Base-by-base conservation (phyloP, 106 monocot genomes). In the Phalaenopsis equestris region DNA sequence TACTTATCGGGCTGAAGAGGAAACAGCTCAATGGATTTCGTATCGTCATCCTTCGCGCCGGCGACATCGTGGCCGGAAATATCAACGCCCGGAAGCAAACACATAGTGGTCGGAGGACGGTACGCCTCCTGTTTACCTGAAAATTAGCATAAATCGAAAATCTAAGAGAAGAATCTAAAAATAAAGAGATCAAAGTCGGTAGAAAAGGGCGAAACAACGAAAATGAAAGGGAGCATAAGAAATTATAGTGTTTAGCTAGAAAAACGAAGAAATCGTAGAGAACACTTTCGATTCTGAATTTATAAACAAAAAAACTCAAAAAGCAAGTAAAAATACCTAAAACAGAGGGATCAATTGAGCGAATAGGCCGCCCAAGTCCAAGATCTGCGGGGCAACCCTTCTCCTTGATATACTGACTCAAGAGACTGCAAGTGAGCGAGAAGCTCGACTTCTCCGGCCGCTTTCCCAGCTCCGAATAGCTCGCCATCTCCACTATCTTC, bases 371-470 rank as follows among this genome's bases (percentile, higher is more conserved):
- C 6, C 74, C 92, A 43, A 95, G 82, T 24, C 87, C 86, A 41
- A 94, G 82, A 78, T 94, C 93, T 23, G 83, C 87, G 43, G 84
- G 46, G 61, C 87, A 67, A 73, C 90, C 87, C 72, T 88, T 88
- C 83, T 90, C 91, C 84, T 91, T 93, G 86, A 93, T 79, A 83
- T 83, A 93, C 81, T 86, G 90, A 73, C 93, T 90, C 78, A 93
- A 83, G 8, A 90, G 83, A 78, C 79, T 92, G 82, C 87, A 92
- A 8, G 89, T 79, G 72, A 89, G 76, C 45, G 87, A 81, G 43
- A 92, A 92, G 75, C 74, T 87, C 45, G 89, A 80, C 46, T 80
- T 86, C 77, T 83, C 86, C 55, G 45, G 81, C 75, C 23, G 80
- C 78, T 75, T 75, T 79, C 77, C 78, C 83, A 74, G 58, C 73